Evolutionary conservation across 2,329 filamentous ascomycete species (phyloP).

Genomic region (Aspergillus alliaceus): DNA sequence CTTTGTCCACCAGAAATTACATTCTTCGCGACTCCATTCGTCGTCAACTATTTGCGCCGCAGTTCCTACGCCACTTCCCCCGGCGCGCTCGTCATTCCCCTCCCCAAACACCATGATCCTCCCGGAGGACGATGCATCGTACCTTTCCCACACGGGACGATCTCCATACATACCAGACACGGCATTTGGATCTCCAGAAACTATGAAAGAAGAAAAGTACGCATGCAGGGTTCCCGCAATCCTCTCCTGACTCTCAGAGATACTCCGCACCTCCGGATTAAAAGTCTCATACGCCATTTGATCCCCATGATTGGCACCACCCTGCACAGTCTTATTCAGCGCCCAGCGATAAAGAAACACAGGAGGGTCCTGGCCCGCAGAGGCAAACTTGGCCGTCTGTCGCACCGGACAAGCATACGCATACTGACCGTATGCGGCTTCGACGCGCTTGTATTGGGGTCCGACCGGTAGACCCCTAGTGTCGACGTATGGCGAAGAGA

Average conservation of each 20-base stretch:
- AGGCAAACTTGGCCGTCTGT: slow-evolving; percentile 46
- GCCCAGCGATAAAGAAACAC: slow-evolving; percentile 59
- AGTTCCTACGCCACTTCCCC: slow-evolving; percentile 37
- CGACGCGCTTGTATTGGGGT: slow-evolving; percentile 52
- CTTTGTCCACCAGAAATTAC: slow-evolving; percentile 48
- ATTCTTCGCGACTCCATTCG: slow-evolving; percentile 46
- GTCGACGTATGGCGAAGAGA: slow-evolving; percentile 27
- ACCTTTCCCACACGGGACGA: slow-evolving; percentile 40
- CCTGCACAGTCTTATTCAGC: slow-evolving; percentile 43
- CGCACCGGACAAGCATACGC: slow-evolving; percentile 52
- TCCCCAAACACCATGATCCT: slow-evolving; percentile 48
- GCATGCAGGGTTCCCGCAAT: slow-evolving; percentile 47
- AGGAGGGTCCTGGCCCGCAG: slow-evolving; percentile 31
- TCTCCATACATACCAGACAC: slow-evolving; percentile 25
- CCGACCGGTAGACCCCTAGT: slow-evolving; percentile 39
- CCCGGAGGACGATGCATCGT: slow-evolving; percentile 18
- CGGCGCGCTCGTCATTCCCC: slow-evolving; percentile 51
- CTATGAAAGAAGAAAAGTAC: slow-evolving; percentile 53
- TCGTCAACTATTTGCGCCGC: slow-evolving; percentile 43
- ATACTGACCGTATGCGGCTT: slow-evolving; percentile 52
- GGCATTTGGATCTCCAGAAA: slow-evolving; percentile 47
- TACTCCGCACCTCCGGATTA: slow-evolving; percentile 32
- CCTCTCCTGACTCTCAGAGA: slow-evolving; percentile 44
- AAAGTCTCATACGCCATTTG: slow-evolving; percentile 52
- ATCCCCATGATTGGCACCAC: slow-evolving; percentile 51